These are phyloP conservation scores for Favolaschia claudopus DNA, from an alignment of 768 basidiomycete species.

Conservation along the genomic window DNA sequence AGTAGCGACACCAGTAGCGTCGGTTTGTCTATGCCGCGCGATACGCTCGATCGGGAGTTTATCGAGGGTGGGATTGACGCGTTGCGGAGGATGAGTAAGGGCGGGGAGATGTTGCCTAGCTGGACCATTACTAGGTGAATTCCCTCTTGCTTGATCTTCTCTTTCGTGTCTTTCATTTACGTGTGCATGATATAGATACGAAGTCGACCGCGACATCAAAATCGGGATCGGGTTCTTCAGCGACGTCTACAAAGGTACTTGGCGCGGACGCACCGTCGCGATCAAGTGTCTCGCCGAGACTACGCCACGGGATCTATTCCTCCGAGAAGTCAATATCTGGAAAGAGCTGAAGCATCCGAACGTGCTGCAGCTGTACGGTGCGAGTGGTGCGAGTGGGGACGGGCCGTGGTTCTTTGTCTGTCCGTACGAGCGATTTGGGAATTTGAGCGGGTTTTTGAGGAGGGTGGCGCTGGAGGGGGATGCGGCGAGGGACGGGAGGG, in stretches of 20 bases:
- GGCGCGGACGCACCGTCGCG: slow-evolving; percentile 71
- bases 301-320: slow-evolving; percentile 70
- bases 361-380: slow-evolving; percentile 79
- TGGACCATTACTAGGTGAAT: slow-evolving; percentile 79
- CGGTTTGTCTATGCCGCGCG: slow-evolving; percentile 23
- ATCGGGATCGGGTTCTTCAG: slow-evolving; percentile 82
- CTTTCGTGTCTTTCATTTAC: not conserved
- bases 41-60: slow-evolving; percentile 73
- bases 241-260: slow-evolving; percentile 78
- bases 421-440: slow-evolving; percentile 73
- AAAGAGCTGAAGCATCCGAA: slow-evolving; percentile 70
- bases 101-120: slow-evolving; percentile 57
- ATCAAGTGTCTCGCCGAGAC: slow-evolving; percentile 73
- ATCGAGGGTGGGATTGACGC: slow-evolving; percentile 78
- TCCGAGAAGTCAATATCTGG: slow-evolving; percentile 79
- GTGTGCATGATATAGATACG: slow-evolving; percentile 54
- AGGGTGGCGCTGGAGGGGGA: slow-evolving; percentile 37
- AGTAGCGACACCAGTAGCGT: slow-evolving; percentile 12
- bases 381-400: slow-evolving; percentile 74
- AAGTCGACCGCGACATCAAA: slow-evolving; percentile 73
- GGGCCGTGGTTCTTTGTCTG: slow-evolving; percentile 85
- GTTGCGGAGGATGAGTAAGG: slow-evolving; percentile 65
- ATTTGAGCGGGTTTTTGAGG: slow-evolving; percentile 45
- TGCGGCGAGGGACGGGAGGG: slow-evolving; percentile 32
- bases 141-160: not conserved